Percentiles rank a stretch among this genome's conserved stretches.
phyloP scores from a whole-genome alignment of 257 asterid species.

The Eucommia ulmoides region DNA sequence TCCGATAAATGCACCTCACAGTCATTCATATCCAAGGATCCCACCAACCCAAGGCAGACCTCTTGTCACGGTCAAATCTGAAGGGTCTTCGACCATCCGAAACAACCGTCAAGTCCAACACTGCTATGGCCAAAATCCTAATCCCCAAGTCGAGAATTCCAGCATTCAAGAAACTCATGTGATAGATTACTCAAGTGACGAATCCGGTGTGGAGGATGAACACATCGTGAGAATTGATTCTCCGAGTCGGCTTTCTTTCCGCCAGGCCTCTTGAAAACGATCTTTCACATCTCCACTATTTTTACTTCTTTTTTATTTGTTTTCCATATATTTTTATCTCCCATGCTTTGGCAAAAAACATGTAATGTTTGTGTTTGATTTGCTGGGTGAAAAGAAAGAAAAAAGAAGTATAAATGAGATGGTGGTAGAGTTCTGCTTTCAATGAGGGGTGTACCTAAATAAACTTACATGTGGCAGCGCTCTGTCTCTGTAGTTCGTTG shows the following conservation, averaged over 20 bases:
- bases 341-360: neutral
- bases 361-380: neutral
- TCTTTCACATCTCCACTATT: neutral
- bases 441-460: no score
- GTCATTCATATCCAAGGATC: slow-evolving; percentile 48
- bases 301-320: neutral
- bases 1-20: slow-evolving; percentile 29
- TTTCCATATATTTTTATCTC: neutral
- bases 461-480: no score
- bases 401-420: no score
- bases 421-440: no score
- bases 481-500: no score
- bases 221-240: slow-evolving; percentile 68
- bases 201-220: slow-evolving; percentile 79
- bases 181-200: slow-evolving; percentile 59
- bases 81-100: slow-evolving; percentile 49
- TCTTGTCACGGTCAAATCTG: slow-evolving; percentile 52
- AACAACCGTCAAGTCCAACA: slow-evolving; percentile 24
- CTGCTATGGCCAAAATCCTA: slow-evolving; percentile 7
- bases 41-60: slow-evolving; percentile 20
- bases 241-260: slow-evolving; percentile 61
- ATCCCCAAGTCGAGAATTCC: slow-evolving; percentile 10
- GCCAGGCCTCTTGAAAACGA: slow-evolving; percentile 19
- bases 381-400: no score
- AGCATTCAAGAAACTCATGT: slow-evolving; percentile 15